Percentiles rank a stretch among this genome's conserved stretches.
Conservation (phyloP, 73 alveolate genomes). For the Tetrahymena borealis region DNA sequence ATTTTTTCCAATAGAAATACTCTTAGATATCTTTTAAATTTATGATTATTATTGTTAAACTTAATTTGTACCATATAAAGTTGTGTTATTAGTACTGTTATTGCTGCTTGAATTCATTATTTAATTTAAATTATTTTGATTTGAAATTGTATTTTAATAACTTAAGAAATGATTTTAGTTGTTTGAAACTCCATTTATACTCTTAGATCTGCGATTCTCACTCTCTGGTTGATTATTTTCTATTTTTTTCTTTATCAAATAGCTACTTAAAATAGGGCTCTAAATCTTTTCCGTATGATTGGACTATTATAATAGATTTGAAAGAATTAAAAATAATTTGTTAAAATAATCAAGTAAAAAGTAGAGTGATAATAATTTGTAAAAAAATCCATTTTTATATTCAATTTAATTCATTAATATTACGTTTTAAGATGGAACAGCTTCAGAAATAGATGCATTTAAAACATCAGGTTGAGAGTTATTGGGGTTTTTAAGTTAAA, state of each 20-base stretch:
- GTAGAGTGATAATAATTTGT: too few species aligned
- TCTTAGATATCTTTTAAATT: neutral
- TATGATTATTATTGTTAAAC: neutral
- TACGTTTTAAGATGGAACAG: too few species aligned
- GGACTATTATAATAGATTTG: too few species aligned
- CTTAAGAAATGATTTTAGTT: neutral
- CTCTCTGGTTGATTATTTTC: neutral
- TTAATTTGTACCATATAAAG: neutral
- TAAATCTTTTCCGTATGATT: neutral
- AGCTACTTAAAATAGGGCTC: neutral
- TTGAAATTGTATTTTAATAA: neutral
- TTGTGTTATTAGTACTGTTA: neutral
- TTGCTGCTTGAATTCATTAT: neutral
- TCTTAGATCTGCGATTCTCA: neutral
- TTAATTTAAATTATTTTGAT: neutral
- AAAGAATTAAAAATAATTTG: too few species aligned
- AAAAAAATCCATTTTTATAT: too few species aligned
- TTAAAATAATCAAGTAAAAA: too few species aligned
- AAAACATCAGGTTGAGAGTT: neutral
- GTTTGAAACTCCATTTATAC: neutral
- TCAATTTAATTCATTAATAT: too few species aligned
- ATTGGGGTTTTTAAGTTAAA: neutral
- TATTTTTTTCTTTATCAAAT: neutral
- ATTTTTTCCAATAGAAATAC: neutral
- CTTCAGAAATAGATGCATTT: neutral